Evolutionary conservation across 2,329 filamentous ascomycete genomes (phyloP).

Genomic region (Metarhizium sp.): DNA sequence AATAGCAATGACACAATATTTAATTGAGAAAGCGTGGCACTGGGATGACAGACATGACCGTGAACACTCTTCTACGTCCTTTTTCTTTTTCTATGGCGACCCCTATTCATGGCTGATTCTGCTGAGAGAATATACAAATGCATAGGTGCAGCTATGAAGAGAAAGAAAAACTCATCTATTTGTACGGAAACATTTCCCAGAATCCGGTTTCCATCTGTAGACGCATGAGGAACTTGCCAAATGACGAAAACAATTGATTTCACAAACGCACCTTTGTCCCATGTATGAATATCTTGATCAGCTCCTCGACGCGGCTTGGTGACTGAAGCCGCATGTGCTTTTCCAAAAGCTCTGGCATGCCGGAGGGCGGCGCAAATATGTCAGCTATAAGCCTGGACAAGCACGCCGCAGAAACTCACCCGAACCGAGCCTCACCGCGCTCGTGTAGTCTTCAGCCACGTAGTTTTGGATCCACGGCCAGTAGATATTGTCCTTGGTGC

Average conservation of each 20-base stretch:
- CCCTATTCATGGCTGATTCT: not conserved
- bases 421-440: conserved; percentile 60
- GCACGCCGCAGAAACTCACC: conserved; percentile 35
- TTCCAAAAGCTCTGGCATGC: conserved; percentile 59
- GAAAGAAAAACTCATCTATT: not conserved
- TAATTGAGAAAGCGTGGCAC: not conserved
- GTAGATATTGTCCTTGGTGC: conserved; percentile 56
- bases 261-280: conserved; percentile 60
- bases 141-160: not conserved
- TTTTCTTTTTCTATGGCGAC: not conserved
- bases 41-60: no score
- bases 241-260: not conserved
- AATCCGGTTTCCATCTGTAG: conserved; percentile 43
- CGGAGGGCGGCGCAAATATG: not conserved
- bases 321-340: conserved; percentile 65
- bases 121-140: not conserved
- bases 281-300: conserved; percentile 76
- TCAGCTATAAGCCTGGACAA: not conserved
- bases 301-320: conserved; percentile 65
- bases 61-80: no score
- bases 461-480: conserved; percentile 93
- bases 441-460: conserved; percentile 65
- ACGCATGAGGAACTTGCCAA: not conserved
- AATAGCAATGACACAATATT: not conserved
- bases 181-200: conserved; percentile 42